Base-by-base conservation (phyloP, 2,329 filamentous ascomycete species). In the Talaromyces pinophilus region DNA sequence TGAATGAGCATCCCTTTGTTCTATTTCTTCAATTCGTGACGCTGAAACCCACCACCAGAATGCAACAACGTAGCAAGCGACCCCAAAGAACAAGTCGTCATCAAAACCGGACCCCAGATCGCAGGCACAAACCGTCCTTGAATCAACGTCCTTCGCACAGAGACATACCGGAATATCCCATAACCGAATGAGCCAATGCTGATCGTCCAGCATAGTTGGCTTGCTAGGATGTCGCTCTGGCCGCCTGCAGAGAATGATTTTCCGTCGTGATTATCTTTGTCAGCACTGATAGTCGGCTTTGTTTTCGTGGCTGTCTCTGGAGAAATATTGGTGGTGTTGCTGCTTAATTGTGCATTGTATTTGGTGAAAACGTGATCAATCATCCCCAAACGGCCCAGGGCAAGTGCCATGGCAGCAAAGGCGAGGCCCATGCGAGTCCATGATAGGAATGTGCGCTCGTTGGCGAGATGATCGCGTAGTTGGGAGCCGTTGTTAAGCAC, bases 361-460 rank as follows among this genome's bases (percentile, higher is more conserved):
- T 42, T 65, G n/a, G 66, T 68, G 15, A 75, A 64, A 3, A 75
- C 46, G n/a, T 64, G 71, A 54, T 76, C 73, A 22, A 76, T 74
- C 13, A 72, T 65, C 5, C 71, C 71, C 4, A 76, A 61, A n/a
- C 73, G 70, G 13, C 73, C 72, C 8, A 76, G 69, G 3, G 73
- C 73, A 5, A 75, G 67, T 1, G 70, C 72, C 73, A 75, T 75
- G 3, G 73, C 73, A 17, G 71, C 73, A 54, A 76, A 76, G 10
- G 72, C 73, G 15, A 76, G 74, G 19, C 73, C 74, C 67, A 74
- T 73, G 42, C 74, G 73, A 1, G 72, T 76, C 74, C 74, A 76
- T 64, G 74, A 76, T 13, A 76, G 71, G 61, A 76, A 76, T 3
- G 74, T 76, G 38, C 74, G 73, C 68, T 76, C 74, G 64, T 76